Evolutionary conservation across 129 eudicot genomes (phyloP), one percentile per base, ranked within the genome.

Genomic region (Mikania micrantha): DNA sequence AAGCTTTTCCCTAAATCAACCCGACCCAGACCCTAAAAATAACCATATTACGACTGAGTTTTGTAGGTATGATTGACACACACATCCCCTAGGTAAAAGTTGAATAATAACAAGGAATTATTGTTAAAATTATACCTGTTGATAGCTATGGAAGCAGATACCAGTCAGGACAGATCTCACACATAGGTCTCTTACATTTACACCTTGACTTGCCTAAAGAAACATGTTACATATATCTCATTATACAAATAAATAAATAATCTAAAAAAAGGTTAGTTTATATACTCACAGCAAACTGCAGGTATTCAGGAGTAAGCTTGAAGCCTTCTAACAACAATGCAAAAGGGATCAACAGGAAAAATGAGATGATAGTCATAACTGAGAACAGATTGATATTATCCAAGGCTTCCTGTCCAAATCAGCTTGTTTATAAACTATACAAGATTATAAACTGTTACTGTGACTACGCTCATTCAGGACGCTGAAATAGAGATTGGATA

Each of bases 341-440:
- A 74, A 71, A 65, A 21, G 98, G 96, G 17, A 83, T 64, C 76
- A 88, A 76, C 16, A 92, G 59, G 34, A 81, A 38, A 60, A 92
- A 86, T 7, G 95, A 77, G 27, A 81, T 66, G 62, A 88, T 70
- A 20, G 98, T 88, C 35, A 92, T 86, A 28, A 81, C 34, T 0
- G 95, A 88, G 83, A 92, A 92, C 60, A 92, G 87, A 83, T 92
- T 92, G 75, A 92, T 92, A 60, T 92, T 88, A 73, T 92, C 96
- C 87, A 92, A 31, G 38, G 75, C 74, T 66, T 86, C 98, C 98
- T 92, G 91, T 69, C 40, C 24, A 79, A 7, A 35, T 64, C 19
- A 62, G 21, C 28, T 17, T 48, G 20, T 32, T 38, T 16, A 9
- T 57, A 41, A 54, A 16, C n/a, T 4, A 38, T 64, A 3, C 34